These are phyloP conservation scores for Hypericum perforatum DNA, from an alignment of 345 rosid genomes.

Conservation along the genomic window DNA sequence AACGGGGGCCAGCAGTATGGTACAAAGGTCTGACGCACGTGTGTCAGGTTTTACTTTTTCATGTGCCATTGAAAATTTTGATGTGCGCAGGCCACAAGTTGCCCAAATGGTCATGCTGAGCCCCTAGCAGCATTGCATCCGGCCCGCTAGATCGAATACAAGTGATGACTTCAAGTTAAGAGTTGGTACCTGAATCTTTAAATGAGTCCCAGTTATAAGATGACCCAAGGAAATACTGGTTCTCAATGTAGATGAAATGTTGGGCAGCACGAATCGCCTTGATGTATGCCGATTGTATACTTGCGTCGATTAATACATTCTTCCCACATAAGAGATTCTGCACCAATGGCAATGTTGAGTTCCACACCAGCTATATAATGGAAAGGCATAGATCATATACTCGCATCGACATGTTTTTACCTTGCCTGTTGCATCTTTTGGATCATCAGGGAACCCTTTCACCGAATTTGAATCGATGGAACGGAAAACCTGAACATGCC, in stretches of 20 bases:
- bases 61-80: too few species aligned
- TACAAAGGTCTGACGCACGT: too few species aligned
- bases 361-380: background rate
- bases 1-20: too few species aligned
- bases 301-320: background rate
- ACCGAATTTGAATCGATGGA: background rate
- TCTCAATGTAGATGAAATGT: conserved; percentile 6
- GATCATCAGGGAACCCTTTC: conserved; percentile 4
- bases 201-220: conserved; percentile 4
- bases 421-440: conserved; percentile 1
- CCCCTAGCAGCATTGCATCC: too few species aligned
- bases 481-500: conserved; percentile 2
- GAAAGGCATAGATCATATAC: background rate
- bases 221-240: conserved; percentile 10
- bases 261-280: conserved; percentile 6
- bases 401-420: background rate
- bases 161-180: too few species aligned
- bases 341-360: background rate
- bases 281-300: conserved; percentile 1
- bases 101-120: too few species aligned
- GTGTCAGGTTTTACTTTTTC: too few species aligned
- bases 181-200: background rate
- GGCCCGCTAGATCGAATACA: too few species aligned
- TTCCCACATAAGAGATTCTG: conserved; percentile 4
- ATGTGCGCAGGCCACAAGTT: too few species aligned